Evolutionary conservation across 768 basidiomycete genomes (phyloP).

Genomic region (Leccinum subtestaceum): DNA sequence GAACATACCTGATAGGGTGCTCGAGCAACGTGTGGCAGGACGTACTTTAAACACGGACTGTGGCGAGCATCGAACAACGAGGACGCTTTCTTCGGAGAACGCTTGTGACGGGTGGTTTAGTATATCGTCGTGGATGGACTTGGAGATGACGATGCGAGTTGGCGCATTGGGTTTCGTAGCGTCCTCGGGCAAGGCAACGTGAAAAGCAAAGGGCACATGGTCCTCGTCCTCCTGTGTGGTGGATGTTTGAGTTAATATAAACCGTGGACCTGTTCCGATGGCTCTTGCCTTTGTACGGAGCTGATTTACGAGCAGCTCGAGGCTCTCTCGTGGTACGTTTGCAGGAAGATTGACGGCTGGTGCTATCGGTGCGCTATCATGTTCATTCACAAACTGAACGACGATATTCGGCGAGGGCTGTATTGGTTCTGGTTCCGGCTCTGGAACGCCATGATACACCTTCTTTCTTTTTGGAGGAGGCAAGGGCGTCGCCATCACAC

Average conservation of each 20-base stretch:
- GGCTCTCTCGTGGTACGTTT: slow-evolving; percentile 75
- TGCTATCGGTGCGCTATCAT: slow-evolving; percentile 77
- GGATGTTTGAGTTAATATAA: neutral
- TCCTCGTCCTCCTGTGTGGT: slow-evolving; percentile 57
- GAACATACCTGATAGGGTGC: slow-evolving; percentile 75
- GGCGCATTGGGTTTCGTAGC: slow-evolving; percentile 49
- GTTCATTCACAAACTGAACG: slow-evolving; percentile 90
- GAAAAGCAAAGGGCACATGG: slow-evolving; percentile 90
- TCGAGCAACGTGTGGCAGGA: slow-evolving; percentile 91
- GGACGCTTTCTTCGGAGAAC: slow-evolving; percentile 83
- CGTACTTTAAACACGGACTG: slow-evolving; percentile 95
- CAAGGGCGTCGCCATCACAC: slow-evolving; percentile 73
- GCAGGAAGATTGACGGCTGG: slow-evolving; percentile 90
- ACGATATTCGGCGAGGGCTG: slow-evolving; percentile 65
- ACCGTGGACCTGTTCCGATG: neutral
- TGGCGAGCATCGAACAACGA: slow-evolving; percentile 87
- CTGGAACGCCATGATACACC: slow-evolving; percentile 70
- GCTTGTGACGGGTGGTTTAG: slow-evolving; percentile 67
- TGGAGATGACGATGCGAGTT: slow-evolving; percentile 79
- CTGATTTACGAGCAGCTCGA: slow-evolving; percentile 90
- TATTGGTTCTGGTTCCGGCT: slow-evolving; percentile 52
- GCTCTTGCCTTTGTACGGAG: slow-evolving; percentile 69
- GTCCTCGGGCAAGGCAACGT: slow-evolving; percentile 69
- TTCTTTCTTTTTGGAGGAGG: slow-evolving; percentile 91
- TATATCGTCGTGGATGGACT: slow-evolving; percentile 81